Conservation (phyloP, 768 basidiomycete species). For the Mycena sanguinolenta region DNA sequence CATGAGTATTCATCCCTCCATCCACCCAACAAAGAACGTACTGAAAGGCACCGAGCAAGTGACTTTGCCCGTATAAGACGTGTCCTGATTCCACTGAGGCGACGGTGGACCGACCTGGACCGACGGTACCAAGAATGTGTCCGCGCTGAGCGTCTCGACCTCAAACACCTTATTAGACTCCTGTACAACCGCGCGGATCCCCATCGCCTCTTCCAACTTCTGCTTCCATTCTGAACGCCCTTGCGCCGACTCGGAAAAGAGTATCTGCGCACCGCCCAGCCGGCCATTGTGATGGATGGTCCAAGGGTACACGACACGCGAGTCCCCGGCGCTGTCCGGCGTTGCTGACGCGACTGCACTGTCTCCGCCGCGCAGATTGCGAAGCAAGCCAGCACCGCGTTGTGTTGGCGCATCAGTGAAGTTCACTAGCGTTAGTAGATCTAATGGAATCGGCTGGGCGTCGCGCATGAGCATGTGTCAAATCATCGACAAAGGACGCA, state of each 20-base stretch:
- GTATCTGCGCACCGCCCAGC: conserved; percentile 87
- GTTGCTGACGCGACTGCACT: conserved; percentile 33
- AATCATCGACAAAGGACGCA: conserved; percentile 44
- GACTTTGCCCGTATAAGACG: conserved; percentile 84
- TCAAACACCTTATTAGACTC: conserved; percentile 97
- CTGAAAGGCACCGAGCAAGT: conserved; percentile 97
- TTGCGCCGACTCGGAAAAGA: conserved; percentile 87
- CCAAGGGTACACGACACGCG: conserved; percentile 87
- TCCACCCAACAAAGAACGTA: conserved; percentile 51
- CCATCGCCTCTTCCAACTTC: conserved; percentile 90
- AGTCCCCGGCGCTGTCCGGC: conserved; percentile 60
- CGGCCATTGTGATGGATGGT: conserved; percentile 92
- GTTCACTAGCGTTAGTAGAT: conserved; percentile 88
- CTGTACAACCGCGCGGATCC: conserved; percentile 86
- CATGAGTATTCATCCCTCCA: conserved; percentile 1
- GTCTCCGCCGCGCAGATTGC: conserved; percentile 64
- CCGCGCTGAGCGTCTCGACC: conserved; percentile 88
- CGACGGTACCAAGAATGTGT: conserved; percentile 88
- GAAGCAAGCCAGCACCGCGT: conserved; percentile 79
- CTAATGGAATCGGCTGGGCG: conserved; percentile 92
- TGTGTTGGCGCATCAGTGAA: conserved; percentile 87
- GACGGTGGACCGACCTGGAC: conserved; percentile 60
- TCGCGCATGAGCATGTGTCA: conserved; percentile 24
- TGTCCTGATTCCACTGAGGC: conserved; percentile 75
- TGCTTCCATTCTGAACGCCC: conserved; percentile 89